Conservation (phyloP, 2,329 filamentous ascomycete species). For the Leptographium wingfieldii region DNA sequence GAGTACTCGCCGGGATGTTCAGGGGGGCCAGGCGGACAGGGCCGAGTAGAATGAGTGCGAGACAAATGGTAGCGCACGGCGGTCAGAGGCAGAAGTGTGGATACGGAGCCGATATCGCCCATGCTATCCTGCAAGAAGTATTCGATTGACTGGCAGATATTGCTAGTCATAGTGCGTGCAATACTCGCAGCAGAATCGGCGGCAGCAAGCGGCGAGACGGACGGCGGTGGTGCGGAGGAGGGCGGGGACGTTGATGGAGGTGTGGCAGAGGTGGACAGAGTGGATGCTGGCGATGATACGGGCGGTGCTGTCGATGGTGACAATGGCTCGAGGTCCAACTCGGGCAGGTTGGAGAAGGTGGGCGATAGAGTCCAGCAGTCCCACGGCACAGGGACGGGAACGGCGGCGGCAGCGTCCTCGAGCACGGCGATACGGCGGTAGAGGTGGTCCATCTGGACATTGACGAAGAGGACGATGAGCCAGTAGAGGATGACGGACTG, state of each 20-base stretch:
- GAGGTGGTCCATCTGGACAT: conserved; percentile 7
- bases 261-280: no score
- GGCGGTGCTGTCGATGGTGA: neutral
- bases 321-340: neutral
- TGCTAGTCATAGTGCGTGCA: conserved; percentile 5
- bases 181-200: conserved; percentile 3
- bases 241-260: no score
- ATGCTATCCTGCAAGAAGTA: conserved; percentile 11
- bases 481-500: conserved; percentile 13
- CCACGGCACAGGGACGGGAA: neutral
- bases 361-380: no score
- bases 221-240: no score
- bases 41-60: neutral
- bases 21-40: neutral
- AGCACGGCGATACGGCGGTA: neutral
- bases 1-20: conserved; percentile 4
- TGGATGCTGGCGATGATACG: neutral
- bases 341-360: no score
- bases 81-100: conserved; percentile 8
- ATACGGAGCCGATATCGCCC: conserved; percentile 12
- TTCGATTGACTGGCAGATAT: conserved; percentile 15
- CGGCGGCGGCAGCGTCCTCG: neutral
- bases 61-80: conserved; percentile 2
- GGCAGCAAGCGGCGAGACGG: neutral
- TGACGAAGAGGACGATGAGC: conserved; percentile 8